phyloP scores from a whole-genome alignment of 2,329 filamentous ascomycete species.

The Byssochlamys sp. region DNA sequence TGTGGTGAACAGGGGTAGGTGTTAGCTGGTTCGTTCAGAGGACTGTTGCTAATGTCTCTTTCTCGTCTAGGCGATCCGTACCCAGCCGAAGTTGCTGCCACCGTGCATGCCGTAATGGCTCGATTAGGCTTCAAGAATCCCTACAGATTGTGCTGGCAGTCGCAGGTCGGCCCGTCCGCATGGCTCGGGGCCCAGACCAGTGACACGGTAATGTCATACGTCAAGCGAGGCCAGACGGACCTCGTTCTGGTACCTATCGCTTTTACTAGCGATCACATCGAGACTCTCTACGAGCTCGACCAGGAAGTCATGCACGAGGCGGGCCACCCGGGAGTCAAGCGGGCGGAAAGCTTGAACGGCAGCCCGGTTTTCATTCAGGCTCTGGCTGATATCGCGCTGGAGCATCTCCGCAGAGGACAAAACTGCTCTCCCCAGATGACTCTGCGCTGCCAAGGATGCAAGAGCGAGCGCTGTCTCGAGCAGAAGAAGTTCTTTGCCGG shows the following conservation, averaged over 20 bases:
- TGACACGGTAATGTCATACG: constrained; percentile 76
- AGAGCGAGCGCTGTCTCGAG: constrained; percentile 75
- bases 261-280: constrained; percentile 98
- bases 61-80: constrained; percentile 67
- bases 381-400: constrained; percentile 74
- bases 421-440: constrained; percentile 78
- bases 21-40: constrained; percentile 5
- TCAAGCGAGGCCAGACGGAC: constrained; percentile 84
- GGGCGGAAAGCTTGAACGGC: constrained; percentile 85
- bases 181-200: constrained; percentile 94
- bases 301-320: constrained; percentile 83
- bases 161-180: constrained; percentile 86
- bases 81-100: constrained; percentile 87
- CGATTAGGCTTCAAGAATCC: constrained; percentile 77
- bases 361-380: constrained; percentile 82
- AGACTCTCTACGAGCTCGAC: constrained; percentile 90
- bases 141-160: constrained; percentile 94
- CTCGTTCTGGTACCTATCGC: constrained; percentile 87
- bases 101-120: constrained; percentile 94
- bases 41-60: constrained; percentile 7
- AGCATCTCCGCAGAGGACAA: constrained; percentile 61
- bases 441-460: constrained; percentile 85
- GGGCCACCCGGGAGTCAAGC: constrained; percentile 70
- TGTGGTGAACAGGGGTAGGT: constrained; percentile 77
- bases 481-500: constrained; percentile 56